Conservation (phyloP, 805 yeast genomes). For the Candida peoriensis region DNA sequence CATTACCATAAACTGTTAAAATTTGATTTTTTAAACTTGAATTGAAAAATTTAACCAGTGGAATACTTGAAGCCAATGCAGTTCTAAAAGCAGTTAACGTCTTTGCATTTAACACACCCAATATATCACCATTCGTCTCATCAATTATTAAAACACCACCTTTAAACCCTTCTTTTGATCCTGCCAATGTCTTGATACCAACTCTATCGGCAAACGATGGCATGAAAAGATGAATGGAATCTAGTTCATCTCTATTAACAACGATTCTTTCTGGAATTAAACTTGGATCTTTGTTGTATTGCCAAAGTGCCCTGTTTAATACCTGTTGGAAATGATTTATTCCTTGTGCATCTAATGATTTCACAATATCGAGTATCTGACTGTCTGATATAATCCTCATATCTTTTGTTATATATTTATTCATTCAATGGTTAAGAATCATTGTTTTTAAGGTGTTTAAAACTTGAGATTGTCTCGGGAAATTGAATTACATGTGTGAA, state of each 20-base stretch:
- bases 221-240: constrained; percentile 54
- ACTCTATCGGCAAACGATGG: constrained; percentile 53
- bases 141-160: constrained; percentile 52
- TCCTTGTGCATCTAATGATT: constrained; percentile 21
- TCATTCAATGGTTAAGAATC: no score
- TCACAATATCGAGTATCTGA: constrained; percentile 26
- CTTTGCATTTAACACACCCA: constrained; percentile 53
- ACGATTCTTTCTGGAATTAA: constrained; percentile 54
- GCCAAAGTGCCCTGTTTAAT: constrained; percentile 32
- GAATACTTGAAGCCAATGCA: constrained; percentile 50
- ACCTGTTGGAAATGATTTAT: constrained; percentile 32
- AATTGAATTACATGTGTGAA: no score
- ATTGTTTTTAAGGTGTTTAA: no score
- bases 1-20: constrained; percentile 51
- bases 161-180: constrained; percentile 53
- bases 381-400: constrained; percentile 33
- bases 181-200: constrained; percentile 58
- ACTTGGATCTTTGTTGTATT: constrained; percentile 38
- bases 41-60: constrained; percentile 34
- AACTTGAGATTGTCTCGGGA: no score
- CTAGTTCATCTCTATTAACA: constrained; percentile 30
- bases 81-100: constrained; percentile 64
- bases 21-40: constrained; percentile 18
- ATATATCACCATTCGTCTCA: constrained; percentile 42
- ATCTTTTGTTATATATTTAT: not conserved